Evolutionary conservation across 441 rosid genomes (phyloP).

Genomic region (Populus hybrid): DNA sequence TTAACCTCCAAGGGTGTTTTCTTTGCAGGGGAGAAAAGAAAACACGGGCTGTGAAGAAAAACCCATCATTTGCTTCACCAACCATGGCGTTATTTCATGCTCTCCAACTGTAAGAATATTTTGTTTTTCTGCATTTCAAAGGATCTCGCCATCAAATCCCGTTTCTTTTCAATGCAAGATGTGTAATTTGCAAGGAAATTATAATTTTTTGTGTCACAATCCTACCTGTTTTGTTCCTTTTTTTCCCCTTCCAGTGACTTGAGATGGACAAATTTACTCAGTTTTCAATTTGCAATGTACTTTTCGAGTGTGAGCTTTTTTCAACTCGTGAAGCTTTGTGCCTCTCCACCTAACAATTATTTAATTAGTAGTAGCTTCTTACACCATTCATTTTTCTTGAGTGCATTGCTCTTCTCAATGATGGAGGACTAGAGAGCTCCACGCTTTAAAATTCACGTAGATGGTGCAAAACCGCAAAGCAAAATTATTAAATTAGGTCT

Average conservation of each 20-base stretch:
- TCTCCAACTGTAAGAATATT: conserved; percentile 36
- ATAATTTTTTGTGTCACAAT: not conserved
- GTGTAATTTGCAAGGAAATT: not conserved
- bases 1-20: conserved; percentile 13
- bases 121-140: conserved; percentile 21
- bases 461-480: not conserved
- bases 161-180: not conserved
- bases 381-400: not conserved
- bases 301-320: conserved; percentile 32
- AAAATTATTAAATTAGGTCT: not conserved
- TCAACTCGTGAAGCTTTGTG: conserved; percentile 36
- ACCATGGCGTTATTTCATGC: conserved; percentile 33
- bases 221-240: not conserved
- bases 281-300: not conserved
- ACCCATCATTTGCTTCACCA: conserved; percentile 40
- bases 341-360: not conserved
- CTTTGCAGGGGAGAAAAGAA: conserved; percentile 11
- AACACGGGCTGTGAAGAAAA: not conserved
- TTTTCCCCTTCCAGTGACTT: not conserved
- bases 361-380: not conserved
- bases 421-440: not conserved
- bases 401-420: not conserved
- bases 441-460: not conserved
- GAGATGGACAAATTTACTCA: not conserved
- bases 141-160: conserved; percentile 6